Evolutionary conservation across 257 asterid genomes (phyloP), one percentile per base, ranked within the genome.

Genomic region (Ligustrum vulgare): DNA sequence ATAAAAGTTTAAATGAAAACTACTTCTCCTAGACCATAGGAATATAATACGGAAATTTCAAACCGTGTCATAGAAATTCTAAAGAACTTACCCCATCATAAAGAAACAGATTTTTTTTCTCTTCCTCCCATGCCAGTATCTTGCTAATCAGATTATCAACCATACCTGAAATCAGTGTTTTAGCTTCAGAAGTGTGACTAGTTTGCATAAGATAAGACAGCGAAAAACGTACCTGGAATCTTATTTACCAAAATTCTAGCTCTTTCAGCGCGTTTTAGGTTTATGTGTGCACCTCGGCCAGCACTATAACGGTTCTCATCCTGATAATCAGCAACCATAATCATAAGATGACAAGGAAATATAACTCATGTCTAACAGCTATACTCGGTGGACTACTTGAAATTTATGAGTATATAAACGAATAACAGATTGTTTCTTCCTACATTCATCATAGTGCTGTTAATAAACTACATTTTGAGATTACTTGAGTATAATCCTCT

Each of bases 231-330:
- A 93, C 98, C 96, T 74, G 98, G 98, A 82, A 94, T 92, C 86
- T 92, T 94, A 81, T 83, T 90, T 65, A 90, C 87, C 68, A 80
- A 76, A 78, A 88, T 83, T 79, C 98, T 84, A 72, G 97, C 98
- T 78, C 93, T 90, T 84, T 94, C 98, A 62, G 97, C 98, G 43
- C 93, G 97, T 79, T 94, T 92, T 56, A 90, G 84, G 86, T 92
- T 92, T 79, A 94, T 82, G 83, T 94, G 98, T 13, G 86, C 93
- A 60, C 98, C 97, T 84, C 96, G 88, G 76, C 98, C 98, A 86
- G 96, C 96, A 81, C 89, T 89, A 77, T 92, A 94, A 36, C 97
- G 95, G 73, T 85, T 94, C 23, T 79, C 77, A 80, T 94, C 97
- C 97, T 94, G 82, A 75, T 47, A 80, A 51, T 49, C 49, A 41